A percentile compares a stretch with the other conserved stretches of the same genome.
These are phyloP conservation scores for Pittosporum tobira DNA, from an alignment of 129 eudicot genomes.

Conservation along the genomic window DNA sequence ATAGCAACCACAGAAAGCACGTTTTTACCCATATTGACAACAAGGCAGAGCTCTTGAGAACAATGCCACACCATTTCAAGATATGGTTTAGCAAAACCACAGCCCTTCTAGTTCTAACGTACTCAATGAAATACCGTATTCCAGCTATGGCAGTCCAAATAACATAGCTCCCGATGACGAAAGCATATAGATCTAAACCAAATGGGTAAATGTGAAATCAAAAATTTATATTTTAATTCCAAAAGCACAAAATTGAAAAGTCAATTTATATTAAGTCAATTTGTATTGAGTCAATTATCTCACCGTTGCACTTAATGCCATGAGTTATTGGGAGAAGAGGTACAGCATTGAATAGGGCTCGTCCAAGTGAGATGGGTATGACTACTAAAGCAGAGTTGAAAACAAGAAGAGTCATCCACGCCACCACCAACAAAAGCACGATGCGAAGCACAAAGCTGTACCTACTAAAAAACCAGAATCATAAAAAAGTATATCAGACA, in stretches of 20 bases:
- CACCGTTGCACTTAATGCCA: constrained; percentile 91
- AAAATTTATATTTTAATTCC: background rate
- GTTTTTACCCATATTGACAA: constrained; percentile 80
- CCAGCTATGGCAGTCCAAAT: constrained; percentile 90
- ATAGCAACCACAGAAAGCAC: no score
- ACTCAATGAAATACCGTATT: constrained; percentile 57
- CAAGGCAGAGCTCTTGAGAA: constrained; percentile 66
- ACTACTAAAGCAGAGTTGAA: constrained; percentile 62
- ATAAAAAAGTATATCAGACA: constrained; percentile 8
- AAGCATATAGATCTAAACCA: constrained; percentile 67
- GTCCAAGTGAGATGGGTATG: constrained; percentile 76
- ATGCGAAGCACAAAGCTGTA: constrained; percentile 68
- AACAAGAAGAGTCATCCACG: constrained; percentile 81
- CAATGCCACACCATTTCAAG: constrained; percentile 83
- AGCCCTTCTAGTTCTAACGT: constrained; percentile 61
- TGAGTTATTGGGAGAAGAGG: constrained; percentile 88
- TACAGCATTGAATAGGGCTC: constrained; percentile 58
- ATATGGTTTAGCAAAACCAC: constrained; percentile 50
- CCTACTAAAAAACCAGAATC: constrained; percentile 38
- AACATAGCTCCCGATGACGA: constrained; percentile 80
- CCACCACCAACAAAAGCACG: constrained; percentile 67
- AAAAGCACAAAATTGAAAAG: background rate
- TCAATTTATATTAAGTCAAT: no score
- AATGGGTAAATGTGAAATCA: background rate
- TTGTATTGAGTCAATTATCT: constrained; percentile 10